These are phyloP conservation scores for Aegilops tauschii DNA, from an alignment of 176 grass and related monocot genomes.

Conservation along the genomic window DNA sequence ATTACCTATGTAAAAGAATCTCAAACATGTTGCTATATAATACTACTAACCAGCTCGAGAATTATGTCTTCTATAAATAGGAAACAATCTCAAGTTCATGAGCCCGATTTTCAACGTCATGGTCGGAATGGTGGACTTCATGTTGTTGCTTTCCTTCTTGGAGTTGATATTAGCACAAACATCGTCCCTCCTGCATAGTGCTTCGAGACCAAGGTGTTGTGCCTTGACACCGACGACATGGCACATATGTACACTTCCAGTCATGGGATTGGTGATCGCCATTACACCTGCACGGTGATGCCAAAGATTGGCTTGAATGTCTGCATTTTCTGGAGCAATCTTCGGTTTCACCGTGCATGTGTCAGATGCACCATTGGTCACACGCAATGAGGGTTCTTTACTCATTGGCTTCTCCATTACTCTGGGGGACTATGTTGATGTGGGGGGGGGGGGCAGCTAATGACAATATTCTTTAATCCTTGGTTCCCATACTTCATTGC, in stretches of 20 bases:
- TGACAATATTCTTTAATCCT: background rate
- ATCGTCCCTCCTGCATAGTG: no score
- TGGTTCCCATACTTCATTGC: background rate
- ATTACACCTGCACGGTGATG: background rate
- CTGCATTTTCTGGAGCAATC: background rate
- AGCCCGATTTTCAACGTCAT: no score
- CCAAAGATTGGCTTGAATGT: background rate
- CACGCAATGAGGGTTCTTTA: background rate
- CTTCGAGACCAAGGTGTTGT: no score
- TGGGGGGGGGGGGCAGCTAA: background rate
- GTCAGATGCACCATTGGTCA: background rate
- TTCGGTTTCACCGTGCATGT: background rate
- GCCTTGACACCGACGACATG: no score
- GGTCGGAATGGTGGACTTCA: no score
- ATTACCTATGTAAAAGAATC: background rate
- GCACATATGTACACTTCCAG: no score
- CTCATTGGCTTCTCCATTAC: background rate
- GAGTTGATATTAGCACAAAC: no score
- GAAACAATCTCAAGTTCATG: background rate
- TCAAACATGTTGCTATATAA: background rate
- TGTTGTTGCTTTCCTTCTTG: no score
- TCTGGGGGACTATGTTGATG: no score
- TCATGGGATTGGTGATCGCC: background rate
- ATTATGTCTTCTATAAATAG: background rate
- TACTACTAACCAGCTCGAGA: background rate